Evolutionary conservation across 192 early-diverging fungal genomes (phyloP).

Genomic region (Spinellus fusiger): DNA sequence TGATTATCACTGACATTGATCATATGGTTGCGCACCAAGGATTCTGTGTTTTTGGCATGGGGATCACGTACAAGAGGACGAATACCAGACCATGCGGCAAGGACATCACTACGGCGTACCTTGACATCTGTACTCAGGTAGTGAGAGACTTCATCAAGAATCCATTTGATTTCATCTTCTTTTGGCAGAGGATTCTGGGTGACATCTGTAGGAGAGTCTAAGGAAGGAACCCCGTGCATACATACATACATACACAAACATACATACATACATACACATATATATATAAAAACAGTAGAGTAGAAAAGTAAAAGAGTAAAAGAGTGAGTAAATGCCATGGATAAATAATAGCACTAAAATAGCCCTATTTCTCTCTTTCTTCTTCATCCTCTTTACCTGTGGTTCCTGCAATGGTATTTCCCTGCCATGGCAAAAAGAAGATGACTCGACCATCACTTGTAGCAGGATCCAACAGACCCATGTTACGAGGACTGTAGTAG

Average conservation of each 20-base stretch:
- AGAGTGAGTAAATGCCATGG: no score
- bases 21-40: conserved; percentile 96
- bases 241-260: background rate
- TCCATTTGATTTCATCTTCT: conserved; percentile 95
- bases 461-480: conserved; percentile 92
- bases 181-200: conserved; percentile 79
- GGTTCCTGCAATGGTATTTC: conserved; percentile 92
- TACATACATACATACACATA: background rate
- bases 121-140: conserved; percentile 93
- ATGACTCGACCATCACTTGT: conserved; percentile 95
- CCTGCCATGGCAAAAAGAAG: conserved; percentile 97
- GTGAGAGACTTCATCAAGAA: conserved; percentile 84
- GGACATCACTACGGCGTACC: conserved; percentile 92
- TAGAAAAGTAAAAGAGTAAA: no score
- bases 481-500: conserved; percentile 90
- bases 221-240: background rate
- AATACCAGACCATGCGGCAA: conserved; percentile 98
- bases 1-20: conserved; percentile 78
- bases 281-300: background rate
- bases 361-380: no score
- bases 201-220: conserved; percentile 81
- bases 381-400: no score
- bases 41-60: conserved; percentile 82
- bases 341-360: no score
- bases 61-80: conserved; percentile 96